Evolutionary conservation across 2,329 filamentous ascomycete genomes (phyloP).

Genomic region (Blastomyces emzantsi): DNA sequence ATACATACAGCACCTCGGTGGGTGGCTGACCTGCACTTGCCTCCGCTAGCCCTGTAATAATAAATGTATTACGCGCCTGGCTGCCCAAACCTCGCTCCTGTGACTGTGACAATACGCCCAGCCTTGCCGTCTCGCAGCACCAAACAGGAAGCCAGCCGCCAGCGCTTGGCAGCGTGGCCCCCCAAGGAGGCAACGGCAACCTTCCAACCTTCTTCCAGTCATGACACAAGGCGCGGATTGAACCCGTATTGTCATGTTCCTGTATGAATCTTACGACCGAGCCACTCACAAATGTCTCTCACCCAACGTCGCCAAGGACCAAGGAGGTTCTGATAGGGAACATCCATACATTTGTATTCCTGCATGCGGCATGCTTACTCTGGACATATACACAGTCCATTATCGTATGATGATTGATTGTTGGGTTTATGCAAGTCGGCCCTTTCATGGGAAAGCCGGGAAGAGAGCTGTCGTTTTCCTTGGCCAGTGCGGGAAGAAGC

Average conservation of each 20-base stretch:
- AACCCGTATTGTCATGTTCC: neutral
- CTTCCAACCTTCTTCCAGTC: too few species aligned
- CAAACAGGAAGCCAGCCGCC: neutral
- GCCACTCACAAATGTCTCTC: neutral
- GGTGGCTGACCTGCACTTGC: neutral
- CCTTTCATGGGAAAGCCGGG: too few species aligned
- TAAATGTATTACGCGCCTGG: neutral
- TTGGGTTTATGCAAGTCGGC: too few species aligned
- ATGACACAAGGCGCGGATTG: slow-evolving; percentile 1
- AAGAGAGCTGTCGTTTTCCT: too few species aligned
- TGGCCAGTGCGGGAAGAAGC: neutral
- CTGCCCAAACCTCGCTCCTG: neutral
- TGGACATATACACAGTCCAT: too few species aligned
- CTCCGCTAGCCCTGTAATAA: neutral
- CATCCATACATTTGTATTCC: neutral
- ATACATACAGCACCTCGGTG: too few species aligned
- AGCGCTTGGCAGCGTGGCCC: too few species aligned
- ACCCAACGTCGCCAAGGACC: neutral
- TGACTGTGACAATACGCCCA: slow-evolving; percentile 1
- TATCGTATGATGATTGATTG: too few species aligned
- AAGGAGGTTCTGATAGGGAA: neutral
- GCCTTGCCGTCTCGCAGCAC: neutral
- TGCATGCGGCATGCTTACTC: too few species aligned
- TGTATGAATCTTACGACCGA: neutral
- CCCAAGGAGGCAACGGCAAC: too few species aligned